Percentiles rank a stretch among this genome's conserved stretches.
Conservation (phyloP, 495 filamentous ascomycete species). For the Podospora sp. region DNA sequence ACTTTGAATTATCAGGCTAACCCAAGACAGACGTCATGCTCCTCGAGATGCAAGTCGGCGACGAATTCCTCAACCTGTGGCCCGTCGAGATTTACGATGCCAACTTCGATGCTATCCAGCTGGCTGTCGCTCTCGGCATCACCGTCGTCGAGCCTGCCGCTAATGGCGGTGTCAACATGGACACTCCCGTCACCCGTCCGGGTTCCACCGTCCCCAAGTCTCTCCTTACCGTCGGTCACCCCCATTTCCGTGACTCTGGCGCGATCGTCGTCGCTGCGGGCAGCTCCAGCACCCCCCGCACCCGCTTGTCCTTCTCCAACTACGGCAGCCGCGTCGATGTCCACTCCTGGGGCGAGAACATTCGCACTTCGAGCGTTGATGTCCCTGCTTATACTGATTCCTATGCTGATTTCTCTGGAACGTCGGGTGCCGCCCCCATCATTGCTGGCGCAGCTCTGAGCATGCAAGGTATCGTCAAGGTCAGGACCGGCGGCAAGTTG, state of each 20-base stretch:
- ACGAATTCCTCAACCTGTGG: conserved; percentile 17
- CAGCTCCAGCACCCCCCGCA: conserved; percentile 16
- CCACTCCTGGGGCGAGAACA: conserved; percentile 22
- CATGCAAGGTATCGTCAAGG: conserved; percentile 24
- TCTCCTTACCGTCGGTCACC: conserved; percentile 20
- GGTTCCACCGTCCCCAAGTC: conserved; percentile 14
- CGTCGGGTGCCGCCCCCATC: conserved; percentile 25
- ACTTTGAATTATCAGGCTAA: neutral
- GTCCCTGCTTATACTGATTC: conserved; percentile 12
- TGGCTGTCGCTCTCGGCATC: conserved; percentile 24
- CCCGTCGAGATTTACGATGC: conserved; percentile 28
- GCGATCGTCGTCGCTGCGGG: conserved; percentile 25
- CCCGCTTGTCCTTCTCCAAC: conserved; percentile 19
- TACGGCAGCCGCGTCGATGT: conserved; percentile 27
- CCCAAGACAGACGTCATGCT: conserved; percentile 25
- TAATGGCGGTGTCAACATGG: conserved; percentile 26
- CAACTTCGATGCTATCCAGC: conserved; percentile 23
- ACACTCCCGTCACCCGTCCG: conserved; percentile 13
- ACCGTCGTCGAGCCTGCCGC: conserved; percentile 27
- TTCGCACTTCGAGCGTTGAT: conserved; percentile 23
- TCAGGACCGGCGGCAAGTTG: conserved; percentile 13
- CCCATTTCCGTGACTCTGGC: conserved; percentile 29
- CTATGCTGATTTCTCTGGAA: conserved; percentile 23
- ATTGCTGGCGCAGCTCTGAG: conserved; percentile 22
- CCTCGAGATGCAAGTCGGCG: conserved; percentile 26